Evolutionary conservation across 1,284 basidiomycete species (phyloP), one percentile per base, ranked within the genome.

Genomic region (Mycena sp.): DNA sequence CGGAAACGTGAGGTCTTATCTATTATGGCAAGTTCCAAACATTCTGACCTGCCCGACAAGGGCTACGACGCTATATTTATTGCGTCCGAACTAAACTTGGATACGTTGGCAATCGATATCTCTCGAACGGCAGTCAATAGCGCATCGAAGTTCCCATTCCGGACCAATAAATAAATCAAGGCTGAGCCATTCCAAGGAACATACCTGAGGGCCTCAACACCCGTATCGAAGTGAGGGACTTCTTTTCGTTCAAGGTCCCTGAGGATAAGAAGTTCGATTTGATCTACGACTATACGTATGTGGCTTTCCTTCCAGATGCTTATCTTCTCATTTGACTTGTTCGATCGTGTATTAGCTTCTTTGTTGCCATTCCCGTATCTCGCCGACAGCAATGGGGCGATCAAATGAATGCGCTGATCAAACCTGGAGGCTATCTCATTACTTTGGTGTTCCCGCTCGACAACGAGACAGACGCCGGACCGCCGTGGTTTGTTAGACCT

Each of bases 231-330:
- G 65, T 72, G 11, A 75, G 69, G 4, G 85, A 90, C 70, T 91
- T 91, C 75, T 90, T 91, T 76, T 71, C 73, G 3, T 72, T 81
- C 54, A 64, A 66, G 29, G 69, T 78, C 12, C 69, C 79, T 1
- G 78, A 81, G 6, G 74, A 78, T 17, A 73, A 81, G 37, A 71
- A 71, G 14, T 89, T 85, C 66, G 85, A 88, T 65, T 68, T 91
- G 11, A 77, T 89, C 11, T 88, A 87, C 67, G 90, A 91, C 71
- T 89, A 89, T 70, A 90, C 89, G 88, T 89, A 65, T 61, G 86
- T 80, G 16, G n/a, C 26, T 28, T 17, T 45, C 19, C 41, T 50
- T 50, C 26, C 43, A 12, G 11, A 40, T 21, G 21, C 52, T 45
- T 19, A 16, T 11, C 30, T 45, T 25, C 44, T 25, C 11, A 29